phyloP scores from a whole-genome alignment of 305 asterid genomes.

The Caryopteris hybrid region DNA sequence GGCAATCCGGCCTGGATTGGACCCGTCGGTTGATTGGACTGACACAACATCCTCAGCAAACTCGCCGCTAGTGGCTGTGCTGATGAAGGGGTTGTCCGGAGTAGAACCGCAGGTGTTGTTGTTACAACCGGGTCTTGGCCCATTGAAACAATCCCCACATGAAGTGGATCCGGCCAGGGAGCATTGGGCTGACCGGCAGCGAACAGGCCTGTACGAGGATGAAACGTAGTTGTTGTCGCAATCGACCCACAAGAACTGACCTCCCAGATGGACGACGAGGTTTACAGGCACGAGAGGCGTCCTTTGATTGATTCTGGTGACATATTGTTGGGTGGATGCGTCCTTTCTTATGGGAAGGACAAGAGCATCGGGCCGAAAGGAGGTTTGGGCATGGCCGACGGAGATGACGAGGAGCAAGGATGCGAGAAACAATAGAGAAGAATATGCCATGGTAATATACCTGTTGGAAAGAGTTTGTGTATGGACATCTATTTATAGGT shows the following conservation, averaged over 20 bases:
- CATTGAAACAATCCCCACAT: slow-evolving; percentile 44
- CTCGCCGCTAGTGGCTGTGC: slow-evolving; percentile 38
- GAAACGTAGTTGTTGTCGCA: slow-evolving; percentile 56
- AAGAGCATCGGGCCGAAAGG: slow-evolving; percentile 63
- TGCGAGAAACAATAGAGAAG: slow-evolving; percentile 12
- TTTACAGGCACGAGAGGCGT: slow-evolving; percentile 59
- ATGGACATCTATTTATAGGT: too few species aligned
- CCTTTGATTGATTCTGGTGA: slow-evolving; percentile 52
- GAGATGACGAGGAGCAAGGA: slow-evolving; percentile 17
- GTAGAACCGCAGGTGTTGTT: slow-evolving; percentile 39
- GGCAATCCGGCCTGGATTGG: slow-evolving; percentile 29
- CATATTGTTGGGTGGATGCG: slow-evolving; percentile 58
- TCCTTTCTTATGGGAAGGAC: slow-evolving; percentile 56
- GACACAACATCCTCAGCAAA: slow-evolving; percentile 50
- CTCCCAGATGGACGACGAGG: slow-evolving; percentile 75
- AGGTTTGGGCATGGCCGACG: slow-evolving; percentile 28
- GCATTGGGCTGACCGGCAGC: slow-evolving; percentile 60
- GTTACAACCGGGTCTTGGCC: slow-evolving; percentile 60
- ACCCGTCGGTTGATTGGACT: slow-evolving; percentile 42
- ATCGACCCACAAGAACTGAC: slow-evolving; percentile 70
- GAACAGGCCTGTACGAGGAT: slow-evolving; percentile 49
- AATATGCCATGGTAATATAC: slow-evolving; percentile 30
- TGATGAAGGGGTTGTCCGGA: slow-evolving; percentile 46
- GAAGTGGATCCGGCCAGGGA: slow-evolving; percentile 22
- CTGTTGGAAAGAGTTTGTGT: too few species aligned